These are phyloP conservation scores for Mortierella sp. DNA, from an alignment of 371 early-diverging fungal species.

Conservation along the genomic window DNA sequence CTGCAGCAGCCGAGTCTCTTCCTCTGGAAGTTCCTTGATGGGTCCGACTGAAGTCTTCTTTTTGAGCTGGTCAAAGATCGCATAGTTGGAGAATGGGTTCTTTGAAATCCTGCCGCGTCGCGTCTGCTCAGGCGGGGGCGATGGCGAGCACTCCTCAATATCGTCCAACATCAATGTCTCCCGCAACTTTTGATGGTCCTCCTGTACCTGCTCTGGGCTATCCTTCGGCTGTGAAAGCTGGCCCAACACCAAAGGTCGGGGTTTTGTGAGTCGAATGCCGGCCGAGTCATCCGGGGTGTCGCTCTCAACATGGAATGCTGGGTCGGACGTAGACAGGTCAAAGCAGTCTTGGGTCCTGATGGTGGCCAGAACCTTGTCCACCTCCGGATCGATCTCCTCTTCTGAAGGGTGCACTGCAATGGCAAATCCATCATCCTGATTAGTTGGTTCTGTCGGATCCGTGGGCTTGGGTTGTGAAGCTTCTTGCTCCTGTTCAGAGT, in stretches of 20 bases:
- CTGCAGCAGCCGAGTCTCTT: slow-evolving; percentile 2
- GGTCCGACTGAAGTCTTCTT: background rate
- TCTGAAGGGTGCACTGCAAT: background rate
- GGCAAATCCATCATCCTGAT: background rate
- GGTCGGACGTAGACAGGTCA: background rate
- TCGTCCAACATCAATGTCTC: slow-evolving; percentile 23
- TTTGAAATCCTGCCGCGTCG: slow-evolving; percentile 6
- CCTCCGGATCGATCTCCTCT: background rate
- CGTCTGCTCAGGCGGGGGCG: slow-evolving; percentile 2
- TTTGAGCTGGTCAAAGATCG: slow-evolving; percentile 21
- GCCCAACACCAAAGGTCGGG: slow-evolving; percentile 30
- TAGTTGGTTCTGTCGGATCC: background rate
- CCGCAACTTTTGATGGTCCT: slow-evolving; percentile 21
- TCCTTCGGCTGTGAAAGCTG: slow-evolving; percentile 17
- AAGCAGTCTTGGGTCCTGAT: slow-evolving; percentile 19
- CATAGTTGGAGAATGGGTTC: slow-evolving; percentile 22
- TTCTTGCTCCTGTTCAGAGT: slow-evolving; percentile 30
- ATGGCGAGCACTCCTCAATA: slow-evolving; percentile 3
- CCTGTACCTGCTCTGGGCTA: background rate
- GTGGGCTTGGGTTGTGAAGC: background rate
- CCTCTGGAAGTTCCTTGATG: background rate
- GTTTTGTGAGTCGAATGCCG: slow-evolving; percentile 24
- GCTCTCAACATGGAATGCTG: background rate
- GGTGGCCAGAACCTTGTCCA: background rate
- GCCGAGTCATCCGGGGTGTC: background rate